Percentiles rank a stretch among this genome's conserved stretches.
phyloP scores from a whole-genome alignment of 2,329 filamentous ascomycete species.

The Penicillium sp. region DNA sequence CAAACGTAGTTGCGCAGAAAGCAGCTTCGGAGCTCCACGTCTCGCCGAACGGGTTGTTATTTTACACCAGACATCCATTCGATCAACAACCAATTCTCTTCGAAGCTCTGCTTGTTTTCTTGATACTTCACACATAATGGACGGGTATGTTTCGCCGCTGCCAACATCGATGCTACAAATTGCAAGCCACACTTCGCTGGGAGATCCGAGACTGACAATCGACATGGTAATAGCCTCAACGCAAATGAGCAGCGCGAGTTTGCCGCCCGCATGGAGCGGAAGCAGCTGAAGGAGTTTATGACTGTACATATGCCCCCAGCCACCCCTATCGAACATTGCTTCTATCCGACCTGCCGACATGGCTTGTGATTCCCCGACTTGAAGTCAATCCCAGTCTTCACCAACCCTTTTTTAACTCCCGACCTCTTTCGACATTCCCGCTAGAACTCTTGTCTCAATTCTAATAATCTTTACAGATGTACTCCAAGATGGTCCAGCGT shows the following conservation, averaged over 20 bases:
- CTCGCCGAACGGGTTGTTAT: constrained; percentile 11
- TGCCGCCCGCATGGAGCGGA: constrained; percentile 91
- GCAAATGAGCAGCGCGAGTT: constrained; percentile 86
- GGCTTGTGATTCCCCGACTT: neutral
- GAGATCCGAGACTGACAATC: constrained; percentile 8
- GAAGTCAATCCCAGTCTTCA: neutral
- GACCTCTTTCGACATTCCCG: neutral
- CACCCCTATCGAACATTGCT: neutral
- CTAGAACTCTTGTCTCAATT: neutral
- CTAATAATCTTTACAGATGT: constrained; percentile 54
- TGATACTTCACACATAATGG: constrained; percentile 33
- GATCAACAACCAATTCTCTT: neutral
- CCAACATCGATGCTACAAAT: neutral
- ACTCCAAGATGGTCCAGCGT: constrained; percentile 59
- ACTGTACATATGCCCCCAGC: constrained; percentile 63
- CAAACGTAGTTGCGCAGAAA: constrained; percentile 24
- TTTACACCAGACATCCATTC: constrained; percentile 1
- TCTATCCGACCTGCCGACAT: no score
- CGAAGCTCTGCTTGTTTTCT: neutral
- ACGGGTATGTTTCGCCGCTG: constrained; percentile 31
- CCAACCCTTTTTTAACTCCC: neutral
- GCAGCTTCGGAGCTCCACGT: constrained; percentile 25
- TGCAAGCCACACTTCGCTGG: neutral
- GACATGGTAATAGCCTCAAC: constrained; percentile 60
- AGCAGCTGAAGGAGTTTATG: constrained; percentile 99